These are phyloP conservation scores for Mycena indigotica DNA, from an alignment of 768 basidiomycete genomes.

Conservation along the genomic window DNA sequence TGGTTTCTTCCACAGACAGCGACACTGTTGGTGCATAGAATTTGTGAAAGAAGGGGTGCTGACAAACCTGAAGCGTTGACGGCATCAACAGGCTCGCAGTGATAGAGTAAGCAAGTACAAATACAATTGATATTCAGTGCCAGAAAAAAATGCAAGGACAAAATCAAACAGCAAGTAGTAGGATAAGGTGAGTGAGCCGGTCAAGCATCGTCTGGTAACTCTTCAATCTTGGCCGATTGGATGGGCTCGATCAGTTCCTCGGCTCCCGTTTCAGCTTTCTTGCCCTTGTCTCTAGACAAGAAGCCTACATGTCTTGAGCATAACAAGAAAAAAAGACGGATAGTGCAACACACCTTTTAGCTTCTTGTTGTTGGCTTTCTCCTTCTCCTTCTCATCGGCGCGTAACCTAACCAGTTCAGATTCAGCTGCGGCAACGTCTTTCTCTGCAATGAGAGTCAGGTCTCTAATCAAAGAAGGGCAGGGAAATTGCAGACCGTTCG, in stretches of 20 bases:
- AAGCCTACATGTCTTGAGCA: slow-evolving; percentile 42
- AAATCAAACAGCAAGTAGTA: neutral
- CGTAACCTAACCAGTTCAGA: slow-evolving; percentile 65
- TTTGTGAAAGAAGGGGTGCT: too few species aligned
- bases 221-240: slow-evolving; percentile 20
- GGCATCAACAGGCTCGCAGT: too few species aligned
- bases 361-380: slow-evolving; percentile 66
- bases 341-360: slow-evolving; percentile 58
- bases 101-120: too few species aligned
- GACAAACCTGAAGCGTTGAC: too few species aligned
- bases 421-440: slow-evolving; percentile 62
- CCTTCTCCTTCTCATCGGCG: slow-evolving; percentile 65
- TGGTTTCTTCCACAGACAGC: too few species aligned
- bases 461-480: neutral
- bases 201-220: slow-evolving; percentile 16
- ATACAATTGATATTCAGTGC: neutral
- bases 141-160: neutral
- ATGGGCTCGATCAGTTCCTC: slow-evolving; percentile 18
- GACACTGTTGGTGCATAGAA: too few species aligned
- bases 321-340: neutral
- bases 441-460: slow-evolving; percentile 8
- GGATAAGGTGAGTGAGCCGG: slow-evolving; percentile 13
- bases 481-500: slow-evolving; percentile 47
- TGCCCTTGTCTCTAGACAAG: slow-evolving; percentile 33
- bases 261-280: slow-evolving; percentile 2